Conservation (phyloP, 2,329 filamentous ascomycete species). For the Colletotrichum neosansevieriae region DNA sequence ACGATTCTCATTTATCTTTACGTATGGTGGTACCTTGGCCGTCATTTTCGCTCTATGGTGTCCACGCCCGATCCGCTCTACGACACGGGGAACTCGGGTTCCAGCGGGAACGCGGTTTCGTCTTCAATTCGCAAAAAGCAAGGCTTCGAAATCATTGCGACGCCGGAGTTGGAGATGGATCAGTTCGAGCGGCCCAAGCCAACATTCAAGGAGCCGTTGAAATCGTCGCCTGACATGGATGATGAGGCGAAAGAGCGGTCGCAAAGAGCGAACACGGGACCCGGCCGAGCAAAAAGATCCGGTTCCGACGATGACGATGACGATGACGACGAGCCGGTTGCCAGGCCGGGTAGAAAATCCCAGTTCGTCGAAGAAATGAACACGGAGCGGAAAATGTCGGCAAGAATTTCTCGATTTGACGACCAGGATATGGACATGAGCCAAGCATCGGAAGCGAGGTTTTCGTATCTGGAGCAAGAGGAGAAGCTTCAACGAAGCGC, state of each 20-base stretch:
- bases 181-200: constrained; percentile 30
- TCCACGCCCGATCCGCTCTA: constrained; percentile 30
- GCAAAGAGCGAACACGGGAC: not conserved
- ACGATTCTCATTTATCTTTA: constrained; percentile 57
- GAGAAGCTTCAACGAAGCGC: constrained; percentile 28
- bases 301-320: not conserved
- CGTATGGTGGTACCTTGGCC: constrained; percentile 52
- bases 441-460: constrained; percentile 36
- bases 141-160: constrained; percentile 18
- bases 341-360: not conserved
- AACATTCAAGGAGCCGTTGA: not conserved
- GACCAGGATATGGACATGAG: constrained; percentile 31
- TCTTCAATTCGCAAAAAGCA: constrained; percentile 33
- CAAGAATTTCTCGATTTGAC: constrained; percentile 32
- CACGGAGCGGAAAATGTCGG: constrained; percentile 28
- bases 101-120: constrained; percentile 14
- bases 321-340: not conserved
- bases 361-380: constrained; percentile 15
- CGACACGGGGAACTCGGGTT: constrained; percentile 6
- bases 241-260: constrained; percentile 10
- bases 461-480: constrained; percentile 37
- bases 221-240: not conserved
- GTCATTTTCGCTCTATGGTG: constrained; percentile 42
- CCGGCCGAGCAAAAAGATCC: not conserved
- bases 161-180: constrained; percentile 24